Evolutionary conservation across 148 eudicot species (phyloP).

Genomic region (Spergularia bocconei): DNA sequence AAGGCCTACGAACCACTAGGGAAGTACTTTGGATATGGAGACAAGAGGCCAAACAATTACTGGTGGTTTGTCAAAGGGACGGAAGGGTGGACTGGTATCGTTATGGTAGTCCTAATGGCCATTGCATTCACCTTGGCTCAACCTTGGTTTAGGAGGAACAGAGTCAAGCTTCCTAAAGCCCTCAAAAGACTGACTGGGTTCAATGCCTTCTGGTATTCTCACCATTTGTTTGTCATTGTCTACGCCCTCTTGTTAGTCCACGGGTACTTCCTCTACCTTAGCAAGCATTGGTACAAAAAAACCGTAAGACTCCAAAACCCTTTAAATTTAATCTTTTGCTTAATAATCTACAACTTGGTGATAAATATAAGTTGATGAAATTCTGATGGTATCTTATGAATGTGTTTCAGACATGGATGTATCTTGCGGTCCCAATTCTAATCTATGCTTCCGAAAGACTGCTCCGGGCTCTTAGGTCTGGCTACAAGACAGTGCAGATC

Average conservation of each 20-base stretch:
- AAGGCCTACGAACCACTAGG: constrained; percentile 37
- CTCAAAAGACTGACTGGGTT: constrained; percentile 52
- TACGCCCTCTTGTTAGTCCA: constrained; percentile 45
- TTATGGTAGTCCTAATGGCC: constrained; percentile 50
- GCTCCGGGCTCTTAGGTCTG: constrained; percentile 43
- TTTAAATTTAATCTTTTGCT: not conserved
- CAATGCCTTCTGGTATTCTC: constrained; percentile 65
- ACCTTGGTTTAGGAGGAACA: constrained; percentile 54
- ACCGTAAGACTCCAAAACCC: constrained; percentile 33
- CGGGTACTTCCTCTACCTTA: constrained; percentile 44
- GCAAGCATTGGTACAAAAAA: constrained; percentile 41
- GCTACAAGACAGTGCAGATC: constrained; percentile 45
- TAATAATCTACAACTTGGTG: not conserved
- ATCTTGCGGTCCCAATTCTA: constrained; percentile 46
- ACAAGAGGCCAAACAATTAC: constrained; percentile 33
- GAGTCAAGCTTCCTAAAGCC: constrained; percentile 44
- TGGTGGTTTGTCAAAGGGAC: constrained; percentile 58
- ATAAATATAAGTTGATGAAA: not conserved
- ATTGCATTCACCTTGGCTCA: constrained; percentile 50
- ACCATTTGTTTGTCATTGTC: constrained; percentile 56
- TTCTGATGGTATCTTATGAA: constrained; percentile 7
- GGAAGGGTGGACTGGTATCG: constrained; percentile 52
- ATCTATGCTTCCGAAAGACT: constrained; percentile 44
- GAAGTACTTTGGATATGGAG: constrained; percentile 42
- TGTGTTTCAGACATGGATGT: constrained; percentile 55